Percentiles rank a stretch among this genome's conserved stretches.
These are phyloP conservation scores for Pelagomonas calceolata DNA, from an alignment of 108 stramenopile genomes.

Conservation along the genomic window DNA sequence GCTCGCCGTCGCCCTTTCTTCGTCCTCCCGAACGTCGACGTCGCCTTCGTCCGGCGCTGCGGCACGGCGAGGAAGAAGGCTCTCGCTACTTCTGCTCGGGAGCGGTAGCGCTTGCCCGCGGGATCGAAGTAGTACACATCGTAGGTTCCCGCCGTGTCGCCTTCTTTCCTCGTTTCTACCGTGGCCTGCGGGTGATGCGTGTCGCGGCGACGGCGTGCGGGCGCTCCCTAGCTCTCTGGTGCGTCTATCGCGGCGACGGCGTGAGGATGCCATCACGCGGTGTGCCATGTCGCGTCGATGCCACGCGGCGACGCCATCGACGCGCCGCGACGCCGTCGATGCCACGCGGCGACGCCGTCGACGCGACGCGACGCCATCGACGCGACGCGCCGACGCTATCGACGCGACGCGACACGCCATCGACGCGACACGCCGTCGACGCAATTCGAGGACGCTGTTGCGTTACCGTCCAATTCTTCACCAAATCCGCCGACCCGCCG, in stretches of 20 bases:
- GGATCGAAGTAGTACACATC: constrained; percentile 10
- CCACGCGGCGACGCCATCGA: too few species aligned
- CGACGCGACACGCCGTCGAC: too few species aligned
- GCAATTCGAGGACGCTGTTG: too few species aligned
- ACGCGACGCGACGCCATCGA: too few species aligned
- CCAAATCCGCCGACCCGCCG: background rate
- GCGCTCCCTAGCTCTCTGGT: too few species aligned
- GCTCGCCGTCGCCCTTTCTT: background rate
- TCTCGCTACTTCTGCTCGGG: constrained; percentile 5
- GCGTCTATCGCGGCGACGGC: too few species aligned
- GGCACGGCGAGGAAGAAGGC: background rate
- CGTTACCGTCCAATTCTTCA: background rate
- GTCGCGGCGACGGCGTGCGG: background rate
- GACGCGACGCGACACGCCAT: too few species aligned
- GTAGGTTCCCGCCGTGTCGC: constrained; percentile 3
- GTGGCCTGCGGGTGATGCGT: constrained; percentile 1
- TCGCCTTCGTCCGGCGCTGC: background rate
- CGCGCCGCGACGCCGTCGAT: too few species aligned
- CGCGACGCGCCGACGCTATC: too few species aligned
- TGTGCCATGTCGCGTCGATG: too few species aligned
- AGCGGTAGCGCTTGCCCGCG: background rate
- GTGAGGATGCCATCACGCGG: too few species aligned
- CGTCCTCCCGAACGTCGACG: background rate
- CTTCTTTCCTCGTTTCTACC: constrained; percentile 4
- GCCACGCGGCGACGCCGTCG: too few species aligned